Evolutionary conservation across 2,329 filamentous ascomycete genomes (phyloP), one percentile per base, ranked within the genome.

Genomic region (Trichoderma aggressivum): DNA sequence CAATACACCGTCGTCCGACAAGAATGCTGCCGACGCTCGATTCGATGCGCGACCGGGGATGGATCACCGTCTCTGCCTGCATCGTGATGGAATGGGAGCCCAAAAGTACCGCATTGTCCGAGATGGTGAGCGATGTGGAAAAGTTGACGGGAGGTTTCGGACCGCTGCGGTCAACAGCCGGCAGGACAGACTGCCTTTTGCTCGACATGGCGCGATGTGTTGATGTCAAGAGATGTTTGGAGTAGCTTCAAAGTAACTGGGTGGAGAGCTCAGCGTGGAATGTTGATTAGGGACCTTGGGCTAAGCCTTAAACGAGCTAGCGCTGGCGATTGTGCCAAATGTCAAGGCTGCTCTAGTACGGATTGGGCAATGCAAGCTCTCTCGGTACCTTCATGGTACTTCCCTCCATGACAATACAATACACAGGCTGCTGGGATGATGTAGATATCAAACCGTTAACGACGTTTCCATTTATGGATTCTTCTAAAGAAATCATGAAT

Each of bases 61-160:
- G 95, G n/a, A 99, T 83, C 7, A 98, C 88, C 4, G 89, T 91
- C 77, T 94, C 90, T 28, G 92, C 86, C 70, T 91, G 91, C 73
- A 98, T 89, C 58, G 89, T 91, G 74, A 99, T 93, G 1, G 89
- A 90, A 79, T 97, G 88, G 3, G 88, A 90, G 74, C 96, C 96
- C 21, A 84, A 88, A 21, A 92, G 82, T 21, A 88, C 82, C 12
- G 89, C 88, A 71, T 86, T 86, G 74, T 91, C 89, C 77, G 89
- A 87, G 71, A 92, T 90, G 34, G 85, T 85, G 70, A 90, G 82
- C 21, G 85, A 85, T 0, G 87, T 87, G 21, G 88, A 88, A 78
- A 91, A 87, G 76, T 87, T 86, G 64, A 89, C 86, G 2, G 89
- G 89, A 0, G 89, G 86, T 76, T 87, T 89, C 2, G 88, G 88